Conservation (phyloP, 179 eudicot genomes). For the Vitellaria paradoxa region DNA sequence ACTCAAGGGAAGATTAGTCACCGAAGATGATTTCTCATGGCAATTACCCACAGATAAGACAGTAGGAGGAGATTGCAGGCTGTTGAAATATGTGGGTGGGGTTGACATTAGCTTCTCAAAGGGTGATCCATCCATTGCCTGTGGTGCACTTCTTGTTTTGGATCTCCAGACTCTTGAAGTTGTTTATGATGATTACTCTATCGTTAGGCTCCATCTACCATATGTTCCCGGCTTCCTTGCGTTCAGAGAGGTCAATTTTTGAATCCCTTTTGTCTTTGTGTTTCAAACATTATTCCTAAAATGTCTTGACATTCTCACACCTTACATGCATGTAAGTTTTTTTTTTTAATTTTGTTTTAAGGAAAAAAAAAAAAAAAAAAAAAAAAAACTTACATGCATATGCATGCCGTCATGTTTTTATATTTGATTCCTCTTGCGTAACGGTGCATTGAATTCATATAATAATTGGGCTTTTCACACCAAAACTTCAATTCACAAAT, state of each 20-base stretch:
- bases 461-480: neutral
- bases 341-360: too few species aligned
- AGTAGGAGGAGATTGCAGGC: conserved; percentile 23
- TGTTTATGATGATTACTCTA: conserved; percentile 64
- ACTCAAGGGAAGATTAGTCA: conserved; percentile 51
- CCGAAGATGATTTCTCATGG: conserved; percentile 73
- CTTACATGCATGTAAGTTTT: too few species aligned
- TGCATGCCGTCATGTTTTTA: too few species aligned
- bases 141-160: conserved; percentile 79
- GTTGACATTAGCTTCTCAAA: conserved; percentile 89
- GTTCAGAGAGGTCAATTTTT: conserved; percentile 66
- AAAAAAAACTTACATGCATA: too few species aligned
- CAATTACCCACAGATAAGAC: conserved; percentile 30
- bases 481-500: too few species aligned
- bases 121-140: conserved; percentile 70
- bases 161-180: conserved; percentile 49
- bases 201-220: conserved; percentile 49
- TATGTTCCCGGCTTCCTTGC: conserved; percentile 96
- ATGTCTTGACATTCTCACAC: neutral
- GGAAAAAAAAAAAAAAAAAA: too few species aligned
- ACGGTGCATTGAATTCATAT: neutral
- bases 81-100: conserved; percentile 81
- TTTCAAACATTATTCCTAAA: neutral
- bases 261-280: neutral
- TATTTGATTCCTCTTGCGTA: neutral